Evolutionary conservation across 345 rosid genomes (phyloP).

Genomic region (Melastoma malabathricum): DNA sequence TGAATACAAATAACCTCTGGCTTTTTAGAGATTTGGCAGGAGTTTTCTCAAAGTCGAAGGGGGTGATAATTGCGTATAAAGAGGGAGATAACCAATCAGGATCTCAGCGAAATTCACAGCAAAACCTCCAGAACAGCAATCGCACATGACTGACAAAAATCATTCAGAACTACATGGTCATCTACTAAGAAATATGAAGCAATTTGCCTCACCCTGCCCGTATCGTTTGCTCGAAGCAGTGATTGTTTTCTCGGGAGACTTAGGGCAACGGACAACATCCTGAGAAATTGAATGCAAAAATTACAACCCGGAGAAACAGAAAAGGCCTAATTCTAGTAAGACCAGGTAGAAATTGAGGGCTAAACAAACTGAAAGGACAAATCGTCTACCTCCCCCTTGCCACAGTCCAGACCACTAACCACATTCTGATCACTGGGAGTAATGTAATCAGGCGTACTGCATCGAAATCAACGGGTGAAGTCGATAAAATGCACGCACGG

Average conservation of each 20-base stretch:
- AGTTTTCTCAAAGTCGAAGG: no score
- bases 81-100: no score
- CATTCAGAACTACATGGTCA: no score
- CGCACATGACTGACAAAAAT: no score
- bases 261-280: slow-evolving; percentile 77
- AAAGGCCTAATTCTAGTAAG: background rate
- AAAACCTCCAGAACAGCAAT: no score
- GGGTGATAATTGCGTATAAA: no score
- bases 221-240: slow-evolving; percentile 44
- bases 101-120: no score
- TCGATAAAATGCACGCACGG: background rate
- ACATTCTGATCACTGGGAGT: slow-evolving; percentile 79
- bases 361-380: background rate
- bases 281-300: slow-evolving; percentile 8
- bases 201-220: slow-evolving; percentile 29
- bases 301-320: background rate
- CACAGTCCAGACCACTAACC: slow-evolving; percentile 36
- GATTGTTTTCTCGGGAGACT: slow-evolving; percentile 71
- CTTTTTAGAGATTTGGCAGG: no score
- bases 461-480: slow-evolving; percentile 2
- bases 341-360: no score
- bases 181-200: no score
- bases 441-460: slow-evolving; percentile 94
- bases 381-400: slow-evolving; percentile 25
- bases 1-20: no score